Evolutionary conservation across 2,329 filamentous ascomycete genomes (phyloP).

Genomic region (Trichoderma aggressivum): DNA sequence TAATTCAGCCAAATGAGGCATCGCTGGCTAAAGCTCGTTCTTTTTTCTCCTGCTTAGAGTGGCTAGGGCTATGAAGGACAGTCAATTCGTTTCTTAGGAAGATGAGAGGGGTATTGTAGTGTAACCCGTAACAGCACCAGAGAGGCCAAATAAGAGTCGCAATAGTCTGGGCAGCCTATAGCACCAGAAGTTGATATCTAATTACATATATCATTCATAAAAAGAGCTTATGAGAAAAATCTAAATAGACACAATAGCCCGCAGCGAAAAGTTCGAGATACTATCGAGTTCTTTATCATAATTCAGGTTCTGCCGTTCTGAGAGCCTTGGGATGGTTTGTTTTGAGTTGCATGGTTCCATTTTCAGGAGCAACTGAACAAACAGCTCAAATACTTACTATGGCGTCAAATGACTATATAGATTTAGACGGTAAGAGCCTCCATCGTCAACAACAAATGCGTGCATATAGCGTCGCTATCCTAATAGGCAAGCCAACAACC

Average conservation of each 20-base stretch:
- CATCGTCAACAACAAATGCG: no score
- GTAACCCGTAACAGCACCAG: neutral
- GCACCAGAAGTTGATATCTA: neutral
- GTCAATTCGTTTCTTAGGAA: neutral
- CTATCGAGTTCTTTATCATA: neutral
- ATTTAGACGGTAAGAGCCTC: neutral
- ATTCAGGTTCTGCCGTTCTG: neutral
- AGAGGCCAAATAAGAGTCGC: neutral
- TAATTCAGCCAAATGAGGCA: conserved; percentile 6
- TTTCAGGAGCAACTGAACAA: neutral
- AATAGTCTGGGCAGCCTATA: neutral
- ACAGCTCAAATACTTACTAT: neutral
- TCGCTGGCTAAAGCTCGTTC: neutral
- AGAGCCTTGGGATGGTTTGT: no score
- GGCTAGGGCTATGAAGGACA: neutral
- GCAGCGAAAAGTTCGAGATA: neutral
- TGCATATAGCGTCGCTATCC: neutral
- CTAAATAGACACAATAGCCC: accelerated
- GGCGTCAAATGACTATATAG: neutral
- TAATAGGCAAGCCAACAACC: neutral
- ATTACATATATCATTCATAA: neutral
- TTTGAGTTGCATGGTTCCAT: neutral
- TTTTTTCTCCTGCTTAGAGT: neutral
- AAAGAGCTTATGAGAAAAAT: neutral
- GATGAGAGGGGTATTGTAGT: neutral